Evolutionary conservation across 2,329 filamentous ascomycete genomes (phyloP).

Genomic region (Zymoseptoria passerinii): DNA sequence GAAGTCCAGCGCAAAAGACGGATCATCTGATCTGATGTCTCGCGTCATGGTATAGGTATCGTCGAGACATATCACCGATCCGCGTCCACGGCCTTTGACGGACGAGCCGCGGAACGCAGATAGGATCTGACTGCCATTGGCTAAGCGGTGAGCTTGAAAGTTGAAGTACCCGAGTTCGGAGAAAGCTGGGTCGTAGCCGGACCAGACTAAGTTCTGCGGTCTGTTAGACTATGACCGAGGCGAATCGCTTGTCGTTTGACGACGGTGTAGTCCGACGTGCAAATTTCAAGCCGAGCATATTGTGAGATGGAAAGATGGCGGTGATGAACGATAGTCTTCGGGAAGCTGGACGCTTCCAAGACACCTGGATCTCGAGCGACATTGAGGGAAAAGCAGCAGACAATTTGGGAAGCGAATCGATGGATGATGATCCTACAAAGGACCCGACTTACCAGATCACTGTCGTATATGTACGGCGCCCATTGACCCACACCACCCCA

Average conservation of each 20-base stretch:
- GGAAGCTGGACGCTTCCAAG: too few species aligned
- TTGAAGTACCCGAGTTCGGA: constrained; percentile 4
- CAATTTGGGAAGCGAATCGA: background rate
- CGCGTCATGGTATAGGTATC: constrained; percentile 27
- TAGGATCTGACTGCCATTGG: background rate
- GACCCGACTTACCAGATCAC: background rate
- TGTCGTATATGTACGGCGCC: background rate
- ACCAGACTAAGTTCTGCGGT: constrained; percentile 1
- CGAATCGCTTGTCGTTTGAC: too few species aligned
- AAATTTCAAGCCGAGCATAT: too few species aligned
- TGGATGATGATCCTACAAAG: background rate
- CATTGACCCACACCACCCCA: background rate
- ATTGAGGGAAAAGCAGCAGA: background rate
- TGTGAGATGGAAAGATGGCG: too few species aligned
- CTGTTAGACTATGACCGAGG: too few species aligned
- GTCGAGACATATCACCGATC: constrained; percentile 8
- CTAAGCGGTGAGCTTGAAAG: background rate
- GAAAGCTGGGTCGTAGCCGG: constrained; percentile 1
- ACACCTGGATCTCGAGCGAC: background rate
- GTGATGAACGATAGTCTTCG: too few species aligned
- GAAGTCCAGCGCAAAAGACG: constrained; percentile 25
- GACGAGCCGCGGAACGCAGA: constrained; percentile 2
- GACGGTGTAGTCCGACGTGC: too few species aligned
- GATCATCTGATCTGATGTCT: constrained; percentile 28
- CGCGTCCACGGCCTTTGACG: constrained; percentile 1